phyloP scores from a whole-genome alignment of 164 flowering plant genomes.

The Annona squamosa region DNA sequence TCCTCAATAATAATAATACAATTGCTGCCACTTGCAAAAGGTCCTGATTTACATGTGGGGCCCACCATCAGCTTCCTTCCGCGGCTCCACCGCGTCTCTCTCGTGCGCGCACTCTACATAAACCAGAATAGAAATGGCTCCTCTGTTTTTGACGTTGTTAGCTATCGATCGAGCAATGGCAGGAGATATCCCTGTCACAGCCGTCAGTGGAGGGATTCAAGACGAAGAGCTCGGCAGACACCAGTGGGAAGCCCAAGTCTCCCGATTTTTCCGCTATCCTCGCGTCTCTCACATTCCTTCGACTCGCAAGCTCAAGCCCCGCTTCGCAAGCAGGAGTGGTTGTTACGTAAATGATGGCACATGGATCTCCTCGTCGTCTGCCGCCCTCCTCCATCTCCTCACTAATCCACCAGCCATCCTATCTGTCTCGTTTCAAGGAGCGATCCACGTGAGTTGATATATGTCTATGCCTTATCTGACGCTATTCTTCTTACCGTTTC shows the following conservation, averaged over 20 bases:
- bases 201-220: background rate
- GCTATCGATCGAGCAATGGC: background rate
- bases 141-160: too few relatives aligned
- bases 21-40: too few relatives aligned
- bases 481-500: background rate
- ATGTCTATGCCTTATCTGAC: background rate
- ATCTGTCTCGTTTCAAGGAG: constrained; percentile 12
- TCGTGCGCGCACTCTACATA: too few relatives aligned
- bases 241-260: constrained; percentile 20
- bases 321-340: background rate
- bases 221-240: constrained; percentile 4
- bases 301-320: constrained; percentile 10
- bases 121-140: too few relatives aligned
- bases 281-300: background rate
- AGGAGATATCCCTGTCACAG: background rate
- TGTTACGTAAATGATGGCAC: constrained; percentile 9
- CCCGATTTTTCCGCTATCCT: constrained; percentile 26
- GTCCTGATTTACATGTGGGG: too few relatives aligned
- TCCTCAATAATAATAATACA: too few relatives aligned
- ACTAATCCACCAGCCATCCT: constrained; percentile 8
- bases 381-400: constrained; percentile 16
- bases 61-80: too few relatives aligned
- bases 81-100: too few relatives aligned
- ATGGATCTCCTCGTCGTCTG: constrained; percentile 26
- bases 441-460: constrained; percentile 17